Evolutionary conservation across 2,329 filamentous ascomycete genomes (phyloP), one percentile per base, ranked within the genome.

Genomic region (Fusarium napiforme): DNA sequence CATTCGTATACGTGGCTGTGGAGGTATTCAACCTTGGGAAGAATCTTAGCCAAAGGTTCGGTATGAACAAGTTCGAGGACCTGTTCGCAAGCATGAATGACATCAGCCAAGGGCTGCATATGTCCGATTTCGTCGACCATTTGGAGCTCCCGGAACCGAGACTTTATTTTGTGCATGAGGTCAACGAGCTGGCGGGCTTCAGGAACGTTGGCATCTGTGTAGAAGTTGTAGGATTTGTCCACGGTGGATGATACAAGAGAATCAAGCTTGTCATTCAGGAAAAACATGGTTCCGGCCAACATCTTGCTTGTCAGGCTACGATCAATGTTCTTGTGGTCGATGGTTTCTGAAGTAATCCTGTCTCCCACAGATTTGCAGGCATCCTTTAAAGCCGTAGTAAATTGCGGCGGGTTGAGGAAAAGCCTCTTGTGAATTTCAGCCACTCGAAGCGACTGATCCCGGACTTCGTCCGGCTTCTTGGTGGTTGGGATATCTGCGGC

Each of bases 1-100:
- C 96, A 99, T 82, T 98, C 95, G 72, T 98, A 92, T 55, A 99
- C 89, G 73, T 92, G 91, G 1, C 87, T 88, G 82, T 98, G 93
- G 9, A 99, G 86, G 72, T 96, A 94, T 81, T 99, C 97, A 7
- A 96, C 88, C 79, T 93, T 94, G 4, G 93, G 93, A 59, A 99
- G 89, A 64, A 97, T 91, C 77, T 93, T 95, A 3, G 95, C 95
- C 9, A 99, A 86, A 1, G 96, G 95, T 63, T 97, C 95, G 2
- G 90, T 89, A 76, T 98, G 91, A 28, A 90, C 87, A 76, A 97
- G 90, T 61, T 92, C 88, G 4, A 97, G 86, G 2, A 97, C 86
- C 73, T 93, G 91, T 63, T 93, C 89, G 78, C 94, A 97, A 34
- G 90, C 91, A 19, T 86, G 83, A 5, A 97, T 83, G 7, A 97